Evolutionary conservation across 2,329 filamentous ascomycete genomes (phyloP).

Genomic region (Monosporascus ibericus): DNA sequence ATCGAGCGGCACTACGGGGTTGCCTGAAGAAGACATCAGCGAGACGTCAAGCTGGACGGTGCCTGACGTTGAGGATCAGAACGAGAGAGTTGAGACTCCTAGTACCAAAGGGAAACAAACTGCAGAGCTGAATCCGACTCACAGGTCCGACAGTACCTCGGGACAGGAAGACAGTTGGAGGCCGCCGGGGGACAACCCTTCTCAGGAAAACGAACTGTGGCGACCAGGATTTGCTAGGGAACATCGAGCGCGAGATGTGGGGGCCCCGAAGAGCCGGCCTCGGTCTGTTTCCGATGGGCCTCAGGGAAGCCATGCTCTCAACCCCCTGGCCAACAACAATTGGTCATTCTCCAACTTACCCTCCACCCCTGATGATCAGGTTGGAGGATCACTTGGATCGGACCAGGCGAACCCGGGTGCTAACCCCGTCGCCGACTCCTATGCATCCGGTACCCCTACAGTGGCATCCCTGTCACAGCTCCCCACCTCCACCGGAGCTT

Average conservation of each 20-base stretch:
- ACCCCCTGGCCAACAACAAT: slow-evolving; percentile 53
- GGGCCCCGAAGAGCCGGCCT: slow-evolving; percentile 29
- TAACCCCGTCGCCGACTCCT: neutral
- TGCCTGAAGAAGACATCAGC: neutral
- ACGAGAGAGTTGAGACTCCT: neutral
- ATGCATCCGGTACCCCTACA: neutral
- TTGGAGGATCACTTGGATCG: slow-evolving; percentile 5
- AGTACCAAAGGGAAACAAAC: slow-evolving; percentile 3
- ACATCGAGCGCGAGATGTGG: slow-evolving; percentile 4
- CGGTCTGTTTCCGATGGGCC: slow-evolving; percentile 54
- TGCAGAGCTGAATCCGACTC: neutral
- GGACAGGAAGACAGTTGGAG: slow-evolving; percentile 3
- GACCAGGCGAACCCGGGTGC: neutral
- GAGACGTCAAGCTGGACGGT: neutral
- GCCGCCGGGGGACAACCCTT: slow-evolving; percentile 7
- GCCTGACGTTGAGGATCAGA: neutral
- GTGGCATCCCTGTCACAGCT: slow-evolving; percentile 5
- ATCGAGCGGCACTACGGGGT: neutral
- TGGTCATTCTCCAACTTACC: slow-evolving; percentile 50
- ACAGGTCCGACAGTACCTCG: neutral
- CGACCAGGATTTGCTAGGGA: slow-evolving; percentile 1
- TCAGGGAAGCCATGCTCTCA: slow-evolving; percentile 33
- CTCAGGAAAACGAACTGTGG: neutral
- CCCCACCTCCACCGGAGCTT: neutral
- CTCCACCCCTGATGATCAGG: slow-evolving; percentile 2